Evolutionary conservation across 31 red algal genomes (phyloP), one percentile per base, ranked within the genome.

Genomic region (Bonnemaisonia californica): DNA sequence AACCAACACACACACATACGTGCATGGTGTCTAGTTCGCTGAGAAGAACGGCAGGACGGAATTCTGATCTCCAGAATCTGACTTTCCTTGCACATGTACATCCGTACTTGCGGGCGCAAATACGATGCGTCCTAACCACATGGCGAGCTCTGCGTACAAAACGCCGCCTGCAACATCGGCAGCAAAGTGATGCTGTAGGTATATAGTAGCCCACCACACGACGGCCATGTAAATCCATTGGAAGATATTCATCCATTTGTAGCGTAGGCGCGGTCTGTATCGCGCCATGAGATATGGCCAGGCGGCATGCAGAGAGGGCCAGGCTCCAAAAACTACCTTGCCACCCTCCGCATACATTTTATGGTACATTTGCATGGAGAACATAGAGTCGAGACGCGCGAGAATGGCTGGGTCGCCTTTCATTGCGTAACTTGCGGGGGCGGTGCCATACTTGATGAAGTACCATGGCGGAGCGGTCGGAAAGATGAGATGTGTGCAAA

Each of bases 381-480:
- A 77, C 35, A 42, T 62, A 4, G 31, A 27, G 54, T 96, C 94
- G 29, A 96, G 22, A 23, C 94, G 94, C 36, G 57, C 69, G 22
- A 96, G 45, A 2, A 80, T 39, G 3, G 94, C 94, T 26, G 94
- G 84, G 56, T 96, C 90, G 27, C 94, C 94, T 61, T 88, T 96
- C 89, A 96, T 92, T n/a, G 70, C 45, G 74, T 96, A 92, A 39
- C 47, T 68, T 27, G 94, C 83, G 18, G 73, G 41, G 30, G 54
- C 37, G 23, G 78, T 40, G 19, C 87, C 94, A 71, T 89, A 88
- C 84, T 92, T 89, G 65, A 89, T 73, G 73, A 51, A 92, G 89
- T 96, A 96, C 94, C 94, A 96, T 33, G 94, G 94, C 64, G 94
- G 94, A 8, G 94, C 94, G 22, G 86, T 85, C 7, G 94, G 94